Base-by-base conservation (phyloP, 345 rosid species). In the Kandelia obovata region DNA sequence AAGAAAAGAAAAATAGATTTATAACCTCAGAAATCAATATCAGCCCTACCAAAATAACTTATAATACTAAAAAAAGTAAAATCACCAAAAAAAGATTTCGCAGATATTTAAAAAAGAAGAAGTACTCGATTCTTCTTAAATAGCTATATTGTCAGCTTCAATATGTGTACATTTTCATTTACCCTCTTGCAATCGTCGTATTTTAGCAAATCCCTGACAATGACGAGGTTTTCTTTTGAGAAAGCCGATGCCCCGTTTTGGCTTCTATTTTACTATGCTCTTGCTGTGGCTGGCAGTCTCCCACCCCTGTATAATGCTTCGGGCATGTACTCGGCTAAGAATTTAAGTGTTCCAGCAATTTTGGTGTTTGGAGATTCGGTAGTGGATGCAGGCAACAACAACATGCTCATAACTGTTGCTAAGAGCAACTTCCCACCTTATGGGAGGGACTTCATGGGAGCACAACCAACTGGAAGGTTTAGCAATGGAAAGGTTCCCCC, bases 371-470 rank as follows among this genome's bases (percentile, higher is more conserved):
- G 92, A 21, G 88, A 87, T 70, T 87, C 89, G 1, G 72, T 83
- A 21, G 70, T 80, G 26, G 92, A 87, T 77, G 75, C 92, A 0
- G 92, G 89, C 57, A 87, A 87, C 73, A 87, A 87, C 70, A 78
- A 87, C 67, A 2, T 70, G 28, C 37, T 87, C 21, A 23, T 46
- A 5, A 85, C 89, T 0, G 1, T 78, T 17, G 65, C 62, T 47
- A 87, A 77, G 80, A 66, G 80, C 79, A 69, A 87, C 60, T 85
- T 85, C 59, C 81, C 55, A 0, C 92, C 89, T 0, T 83, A 87
- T 58, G 92, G 89, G 61, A 80, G 81, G 72, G 78, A 78, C 71
- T 83, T 87, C 68, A 53, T 20, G 34, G 75, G 80, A 25, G 73
- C 75, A 78, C 53, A 57, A 34, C 81, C 92, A 17, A 82, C 88